Percentiles rank a stretch among this genome's conserved stretches.
These are phyloP conservation scores for Sporobolomyces pararoseus DNA, from an alignment of 768 basidiomycete species.

Conservation along the genomic window DNA sequence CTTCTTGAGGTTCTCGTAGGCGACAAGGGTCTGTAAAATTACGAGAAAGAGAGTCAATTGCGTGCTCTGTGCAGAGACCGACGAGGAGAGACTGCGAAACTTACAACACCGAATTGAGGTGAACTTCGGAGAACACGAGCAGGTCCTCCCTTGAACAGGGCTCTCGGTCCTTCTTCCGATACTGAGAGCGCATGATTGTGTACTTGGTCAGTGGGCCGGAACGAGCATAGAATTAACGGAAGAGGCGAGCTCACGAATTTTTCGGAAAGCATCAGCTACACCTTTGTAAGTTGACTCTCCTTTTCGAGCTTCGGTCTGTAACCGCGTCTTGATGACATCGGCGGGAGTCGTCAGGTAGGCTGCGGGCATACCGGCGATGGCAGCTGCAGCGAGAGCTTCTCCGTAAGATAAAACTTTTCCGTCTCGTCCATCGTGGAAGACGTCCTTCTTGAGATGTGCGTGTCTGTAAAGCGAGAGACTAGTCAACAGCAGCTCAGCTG, in stretches of 20 bases:
- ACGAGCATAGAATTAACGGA: not conserved
- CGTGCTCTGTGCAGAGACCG: not conserved
- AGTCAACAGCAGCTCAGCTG: not conserved
- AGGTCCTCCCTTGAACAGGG: slow-evolving; percentile 86
- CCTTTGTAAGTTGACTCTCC: slow-evolving; percentile 92
- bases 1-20: slow-evolving; percentile 66
- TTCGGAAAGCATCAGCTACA: slow-evolving; percentile 77
- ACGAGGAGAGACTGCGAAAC: not conserved
- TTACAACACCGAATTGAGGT: slow-evolving; percentile 72
- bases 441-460: slow-evolving; percentile 68
- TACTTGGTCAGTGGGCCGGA: not conserved
- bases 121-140: slow-evolving; percentile 76
- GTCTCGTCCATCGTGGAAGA: slow-evolving; percentile 93
- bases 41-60: not conserved
- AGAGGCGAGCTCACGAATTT: slow-evolving; percentile 66
- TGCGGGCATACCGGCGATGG: slow-evolving; percentile 91
- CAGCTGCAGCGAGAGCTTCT: slow-evolving; percentile 80
- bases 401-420: slow-evolving; percentile 87
- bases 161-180: slow-evolving; percentile 80
- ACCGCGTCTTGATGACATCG: slow-evolving; percentile 96
- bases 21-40: slow-evolving; percentile 34
- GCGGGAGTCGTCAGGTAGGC: slow-evolving; percentile 54
- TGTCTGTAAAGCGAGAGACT: not conserved
- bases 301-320: slow-evolving; percentile 86
- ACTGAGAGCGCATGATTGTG: slow-evolving; percentile 53